Conservation (phyloP, 202 grass and related monocot species). For the Alloteropsis angusta region DNA sequence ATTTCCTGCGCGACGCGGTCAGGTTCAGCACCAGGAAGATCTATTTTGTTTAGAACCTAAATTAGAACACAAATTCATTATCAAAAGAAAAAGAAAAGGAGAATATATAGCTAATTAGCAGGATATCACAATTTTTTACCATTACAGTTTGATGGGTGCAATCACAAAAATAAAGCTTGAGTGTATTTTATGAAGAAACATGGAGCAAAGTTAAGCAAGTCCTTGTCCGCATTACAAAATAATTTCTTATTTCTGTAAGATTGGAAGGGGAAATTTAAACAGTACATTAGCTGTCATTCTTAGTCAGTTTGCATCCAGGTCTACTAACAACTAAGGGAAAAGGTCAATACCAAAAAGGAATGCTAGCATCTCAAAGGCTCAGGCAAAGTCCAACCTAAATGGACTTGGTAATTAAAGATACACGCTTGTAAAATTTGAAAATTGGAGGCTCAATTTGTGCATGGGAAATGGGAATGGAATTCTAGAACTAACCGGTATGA, state of each 20-base stretch:
- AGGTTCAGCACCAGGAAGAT: slow-evolving; percentile 97
- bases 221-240: slow-evolving; percentile 1
- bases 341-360: slow-evolving; percentile 2
- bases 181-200: not conserved
- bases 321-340: not conserved
- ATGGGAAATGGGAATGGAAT: not conserved
- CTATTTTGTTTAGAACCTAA: slow-evolving; percentile 99
- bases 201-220: slow-evolving; percentile 13
- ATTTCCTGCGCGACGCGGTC: slow-evolving; percentile 74
- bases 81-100: slow-evolving; percentile 19
- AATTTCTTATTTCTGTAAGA: not conserved
- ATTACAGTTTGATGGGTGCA: not conserved
- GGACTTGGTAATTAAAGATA: not conserved
- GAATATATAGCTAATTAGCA: not conserved
- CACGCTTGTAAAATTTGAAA: not conserved
- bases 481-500: slow-evolving; percentile 69
- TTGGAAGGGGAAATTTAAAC: not conserved
- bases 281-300: slow-evolving; percentile 4
- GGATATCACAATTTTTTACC: not conserved
- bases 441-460: not conserved
- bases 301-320: slow-evolving; percentile 11
- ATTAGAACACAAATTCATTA: slow-evolving; percentile 29
- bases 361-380: not conserved
- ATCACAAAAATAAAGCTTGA: not conserved
- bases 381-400: not conserved